Percentiles rank a stretch among this genome's conserved stretches.
phyloP scores from a whole-genome alignment of 257 asterid species.

The Coffea eugenioides region DNA sequence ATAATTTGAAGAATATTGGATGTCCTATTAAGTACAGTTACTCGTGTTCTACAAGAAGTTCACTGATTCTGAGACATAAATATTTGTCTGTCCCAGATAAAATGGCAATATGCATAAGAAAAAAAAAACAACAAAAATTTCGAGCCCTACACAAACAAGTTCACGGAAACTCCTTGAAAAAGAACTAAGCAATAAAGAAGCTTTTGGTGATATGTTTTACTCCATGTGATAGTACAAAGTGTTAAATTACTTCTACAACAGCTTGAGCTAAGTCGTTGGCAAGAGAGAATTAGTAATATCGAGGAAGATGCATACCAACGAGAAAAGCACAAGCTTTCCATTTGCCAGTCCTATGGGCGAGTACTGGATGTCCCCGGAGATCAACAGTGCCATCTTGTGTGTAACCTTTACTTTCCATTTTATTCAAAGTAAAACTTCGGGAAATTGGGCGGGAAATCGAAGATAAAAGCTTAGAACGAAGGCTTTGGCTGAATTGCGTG shows the following conservation, averaged over 20 bases:
- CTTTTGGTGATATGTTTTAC: not conserved
- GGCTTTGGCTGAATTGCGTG: not conserved
- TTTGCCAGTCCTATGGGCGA: conserved; percentile 68
- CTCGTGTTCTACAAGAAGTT: not conserved
- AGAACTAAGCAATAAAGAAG: not conserved
- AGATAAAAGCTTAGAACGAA: not conserved
- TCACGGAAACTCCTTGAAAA: not conserved
- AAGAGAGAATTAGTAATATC: not conserved
- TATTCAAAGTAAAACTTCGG: not conserved
- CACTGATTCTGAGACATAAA: not conserved
- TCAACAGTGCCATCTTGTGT: conserved; percentile 86
- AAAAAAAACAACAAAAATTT: not conserved
- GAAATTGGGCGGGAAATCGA: not conserved
- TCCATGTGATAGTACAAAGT: too few species aligned
- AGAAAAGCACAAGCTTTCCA: conserved; percentile 93
- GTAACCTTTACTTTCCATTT: conserved; percentile 60
- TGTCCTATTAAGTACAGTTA: not conserved
- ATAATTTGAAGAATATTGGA: not conserved
- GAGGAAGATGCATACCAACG: conserved; percentile 43
- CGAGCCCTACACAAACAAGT: too few species aligned
- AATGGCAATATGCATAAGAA: not conserved
- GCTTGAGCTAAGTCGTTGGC: not conserved
- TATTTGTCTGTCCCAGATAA: not conserved
- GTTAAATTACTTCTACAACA: too few species aligned
- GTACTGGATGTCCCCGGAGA: conserved; percentile 65